phyloP scores from a whole-genome alignment of 495 filamentous ascomycete genomes.

The Cetradonia linearis region DNA sequence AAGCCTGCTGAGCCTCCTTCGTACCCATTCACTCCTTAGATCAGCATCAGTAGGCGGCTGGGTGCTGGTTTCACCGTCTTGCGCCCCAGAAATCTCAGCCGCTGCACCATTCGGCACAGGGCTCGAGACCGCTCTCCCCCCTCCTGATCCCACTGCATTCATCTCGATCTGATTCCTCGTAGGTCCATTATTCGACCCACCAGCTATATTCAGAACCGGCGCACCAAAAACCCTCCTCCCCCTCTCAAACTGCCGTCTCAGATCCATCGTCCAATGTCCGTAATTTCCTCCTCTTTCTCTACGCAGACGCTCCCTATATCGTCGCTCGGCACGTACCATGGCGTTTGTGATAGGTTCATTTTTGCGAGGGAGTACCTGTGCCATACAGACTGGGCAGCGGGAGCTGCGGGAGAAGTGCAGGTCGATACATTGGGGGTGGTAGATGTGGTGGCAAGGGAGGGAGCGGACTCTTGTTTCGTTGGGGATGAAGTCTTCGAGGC shows the following conservation, averaged over 20 bases:
- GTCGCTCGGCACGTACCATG: constrained; percentile 66
- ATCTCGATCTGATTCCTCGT: constrained; percentile 17
- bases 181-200: not conserved
- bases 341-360: constrained; percentile 63
- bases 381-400: constrained; percentile 82
- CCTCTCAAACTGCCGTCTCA: constrained; percentile 5
- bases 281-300: not conserved
- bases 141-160: not conserved
- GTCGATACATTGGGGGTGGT: constrained; percentile 83
- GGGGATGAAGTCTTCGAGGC: constrained; percentile 68
- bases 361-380: constrained; percentile 45
- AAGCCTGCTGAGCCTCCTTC: not conserved
- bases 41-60: not conserved
- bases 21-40: constrained; percentile 8
- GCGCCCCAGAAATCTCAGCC: not conserved
- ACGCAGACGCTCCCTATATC: constrained; percentile 18
- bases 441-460: constrained; percentile 81
- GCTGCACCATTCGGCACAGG: not conserved
- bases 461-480: constrained; percentile 63
- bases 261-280: not conserved
- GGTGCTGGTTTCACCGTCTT: not conserved
- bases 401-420: constrained; percentile 63
- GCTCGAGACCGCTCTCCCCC: not conserved
- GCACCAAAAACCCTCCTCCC: constrained; percentile 6
- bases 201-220: not conserved